These are phyloP conservation scores for Fusarium austroafricanum DNA, from an alignment of 2,329 filamentous ascomycete genomes.

Conservation along the genomic window DNA sequence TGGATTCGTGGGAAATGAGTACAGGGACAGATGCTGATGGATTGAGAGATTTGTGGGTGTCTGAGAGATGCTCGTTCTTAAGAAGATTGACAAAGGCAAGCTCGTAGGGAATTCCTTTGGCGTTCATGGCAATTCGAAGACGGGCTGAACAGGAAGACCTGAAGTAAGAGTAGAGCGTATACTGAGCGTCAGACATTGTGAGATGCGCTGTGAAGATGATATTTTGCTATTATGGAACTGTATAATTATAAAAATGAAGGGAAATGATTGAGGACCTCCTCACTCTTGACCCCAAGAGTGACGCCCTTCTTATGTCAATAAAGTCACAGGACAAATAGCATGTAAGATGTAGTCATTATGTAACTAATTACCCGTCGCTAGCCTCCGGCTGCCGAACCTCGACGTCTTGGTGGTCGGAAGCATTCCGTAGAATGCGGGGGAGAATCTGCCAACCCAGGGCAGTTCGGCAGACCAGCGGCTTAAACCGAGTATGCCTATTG, in stretches of 20 bases:
- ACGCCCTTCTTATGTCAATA: conserved; percentile 40
- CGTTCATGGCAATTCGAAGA: conserved; percentile 68
- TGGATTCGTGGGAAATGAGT: conserved; percentile 54
- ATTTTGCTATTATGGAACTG: rapidly evolving
- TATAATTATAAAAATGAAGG: too few relatives aligned
- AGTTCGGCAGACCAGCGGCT: background rate
- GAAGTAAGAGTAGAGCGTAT: conserved; percentile 69
- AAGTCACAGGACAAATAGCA: background rate
- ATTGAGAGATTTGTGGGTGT: conserved; percentile 61
- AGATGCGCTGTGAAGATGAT: too few relatives aligned
- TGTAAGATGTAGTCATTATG: background rate
- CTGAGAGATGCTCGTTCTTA: conserved; percentile 61
- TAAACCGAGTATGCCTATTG: background rate
- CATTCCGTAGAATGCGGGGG: conserved; percentile 29
- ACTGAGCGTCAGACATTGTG: conserved; percentile 43
- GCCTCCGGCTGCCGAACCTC: conserved; percentile 32
- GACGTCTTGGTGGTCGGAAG: conserved; percentile 3
- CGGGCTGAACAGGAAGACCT: conserved; percentile 72
- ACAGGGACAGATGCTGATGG: conserved; percentile 67
- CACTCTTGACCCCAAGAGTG: background rate
- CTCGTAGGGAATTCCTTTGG: conserved; percentile 64
- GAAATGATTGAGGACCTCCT: rapidly evolving
- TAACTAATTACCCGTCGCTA: conserved; percentile 21
- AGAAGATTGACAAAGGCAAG: conserved; percentile 64
- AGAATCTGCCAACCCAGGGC: background rate